Evolutionary conservation across 2,329 filamentous ascomycete species (phyloP), one percentile per base, ranked within the genome.

Genomic region (Diaporthe nobilis): DNA sequence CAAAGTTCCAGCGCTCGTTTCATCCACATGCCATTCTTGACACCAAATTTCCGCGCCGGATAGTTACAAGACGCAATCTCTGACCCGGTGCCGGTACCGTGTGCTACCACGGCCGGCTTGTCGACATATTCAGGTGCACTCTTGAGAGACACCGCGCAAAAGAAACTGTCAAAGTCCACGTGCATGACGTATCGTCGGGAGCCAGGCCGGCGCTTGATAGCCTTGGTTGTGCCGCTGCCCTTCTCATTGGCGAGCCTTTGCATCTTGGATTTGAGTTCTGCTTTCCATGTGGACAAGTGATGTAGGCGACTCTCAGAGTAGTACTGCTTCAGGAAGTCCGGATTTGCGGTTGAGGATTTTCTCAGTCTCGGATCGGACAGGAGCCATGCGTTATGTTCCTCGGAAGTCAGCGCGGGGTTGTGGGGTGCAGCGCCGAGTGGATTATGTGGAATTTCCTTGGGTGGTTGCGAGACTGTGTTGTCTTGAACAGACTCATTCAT

Each of bases 11-110:
- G 88, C 0, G 97, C 97, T 47, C 90, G 89, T 82, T 96, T 97
- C 96, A 99, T 98, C 97, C 97, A 99, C 97, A 98, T 99, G 51
- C 97, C 97, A 79, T 99, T 99, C 82, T 96, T 98, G 73, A 99
- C 89, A 1, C 96, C 96, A 79, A 93, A 97, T 44, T 91, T 89
- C 51, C 97, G 92, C 9, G 97, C 97, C 28, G 94, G 92, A 82
- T 99, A 99, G 81, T 99, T 99, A 85, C 97, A 99, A 78, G 96
- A 98, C 31, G 97, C 97, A 80, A 99, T 98, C 82, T 99, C 97
- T 0, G 96, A 98, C 0, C 95, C 95, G 34, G 91, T 91, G 0
- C 96, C 96, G 60, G 90, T 90, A 6, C 96, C 94, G 81, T 99
- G 97, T 5, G 97, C 96, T 47, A 99, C 94, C 0, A 94, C 97